These are phyloP conservation scores for Beauveria brongniartii DNA, from an alignment of 2,329 filamentous ascomycete species.

Conservation along the genomic window DNA sequence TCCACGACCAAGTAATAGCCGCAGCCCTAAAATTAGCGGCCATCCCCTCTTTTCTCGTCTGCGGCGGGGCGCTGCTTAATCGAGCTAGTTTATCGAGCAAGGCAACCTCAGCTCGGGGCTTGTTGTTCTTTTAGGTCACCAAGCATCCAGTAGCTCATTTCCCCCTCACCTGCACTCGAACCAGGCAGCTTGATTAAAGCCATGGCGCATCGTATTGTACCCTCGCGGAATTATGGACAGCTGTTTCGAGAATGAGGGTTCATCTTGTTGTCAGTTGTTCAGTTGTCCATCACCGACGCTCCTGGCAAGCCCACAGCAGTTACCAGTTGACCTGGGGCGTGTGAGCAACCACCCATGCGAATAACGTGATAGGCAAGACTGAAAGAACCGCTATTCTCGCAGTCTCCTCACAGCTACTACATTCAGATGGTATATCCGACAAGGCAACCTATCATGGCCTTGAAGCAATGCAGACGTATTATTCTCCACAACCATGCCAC, in stretches of 20 bases:
- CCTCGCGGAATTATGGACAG: too few species aligned
- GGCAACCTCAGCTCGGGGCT: too few species aligned
- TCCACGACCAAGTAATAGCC: not conserved
- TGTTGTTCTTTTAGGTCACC: too few species aligned
- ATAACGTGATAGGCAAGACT: not conserved
- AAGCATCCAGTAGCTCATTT: not conserved
- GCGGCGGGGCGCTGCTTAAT: not conserved
- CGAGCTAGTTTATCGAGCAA: too few species aligned
- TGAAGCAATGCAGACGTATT: not conserved
- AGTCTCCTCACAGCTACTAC: not conserved
- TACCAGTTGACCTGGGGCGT: too few species aligned
- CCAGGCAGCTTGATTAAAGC: too few species aligned
- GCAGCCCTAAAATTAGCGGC: conserved; percentile 1
- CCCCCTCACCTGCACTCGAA: not conserved
- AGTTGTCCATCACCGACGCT: too few species aligned
- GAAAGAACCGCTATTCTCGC: not conserved
- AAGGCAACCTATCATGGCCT: conserved; percentile 3
- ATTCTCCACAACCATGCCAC: not conserved
- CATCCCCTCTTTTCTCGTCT: not conserved
- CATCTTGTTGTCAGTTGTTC: too few species aligned
- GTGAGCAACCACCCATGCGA: too few species aligned
- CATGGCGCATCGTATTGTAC: too few species aligned
- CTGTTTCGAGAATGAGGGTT: too few species aligned
- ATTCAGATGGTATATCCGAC: not conserved
- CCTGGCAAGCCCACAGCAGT: too few species aligned